These are phyloP conservation scores for Mycena crocata DNA, from an alignment of 768 basidiomycete genomes.

Conservation along the genomic window DNA sequence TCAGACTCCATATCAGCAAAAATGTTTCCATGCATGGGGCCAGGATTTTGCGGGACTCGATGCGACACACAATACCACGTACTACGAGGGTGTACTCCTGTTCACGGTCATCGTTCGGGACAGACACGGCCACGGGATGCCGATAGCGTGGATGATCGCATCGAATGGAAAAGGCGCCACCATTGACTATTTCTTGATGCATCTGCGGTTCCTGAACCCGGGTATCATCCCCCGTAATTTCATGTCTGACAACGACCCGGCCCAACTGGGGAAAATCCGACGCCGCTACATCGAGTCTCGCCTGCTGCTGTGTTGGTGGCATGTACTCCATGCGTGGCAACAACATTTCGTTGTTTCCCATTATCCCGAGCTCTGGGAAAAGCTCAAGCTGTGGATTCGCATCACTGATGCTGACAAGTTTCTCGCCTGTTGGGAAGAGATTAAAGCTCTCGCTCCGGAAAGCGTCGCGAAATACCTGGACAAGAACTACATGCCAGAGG, in stretches of 20 bases:
- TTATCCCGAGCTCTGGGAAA: slow-evolving; percentile 35
- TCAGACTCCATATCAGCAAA: slow-evolving; percentile 27
- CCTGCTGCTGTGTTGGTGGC: slow-evolving; percentile 44
- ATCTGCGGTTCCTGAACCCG: neutral
- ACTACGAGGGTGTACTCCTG: slow-evolving; percentile 26
- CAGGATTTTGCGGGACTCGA: slow-evolving; percentile 22
- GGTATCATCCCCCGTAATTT: neutral
- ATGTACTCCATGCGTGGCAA: slow-evolving; percentile 46
- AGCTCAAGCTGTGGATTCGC: slow-evolving; percentile 37
- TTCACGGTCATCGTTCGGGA: slow-evolving; percentile 26
- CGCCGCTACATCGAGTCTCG: neutral
- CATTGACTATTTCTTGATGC: slow-evolving; percentile 29
- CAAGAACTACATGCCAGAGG: slow-evolving; percentile 28
- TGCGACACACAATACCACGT: slow-evolving; percentile 32
- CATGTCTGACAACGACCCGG: slow-evolving; percentile 20
- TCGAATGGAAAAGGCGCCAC: slow-evolving; percentile 34
- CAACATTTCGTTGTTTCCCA: slow-evolving; percentile 34
- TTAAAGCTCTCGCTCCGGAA: slow-evolving; percentile 17
- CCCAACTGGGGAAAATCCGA: neutral
- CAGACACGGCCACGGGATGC: slow-evolving; percentile 32
- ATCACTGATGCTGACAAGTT: slow-evolving; percentile 34
- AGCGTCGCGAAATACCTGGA: slow-evolving; percentile 35
- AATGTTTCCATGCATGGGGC: slow-evolving; percentile 21
- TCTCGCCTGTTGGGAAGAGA: slow-evolving; percentile 26
- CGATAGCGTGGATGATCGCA: slow-evolving; percentile 34